Conservation (phyloP, 2,329 filamentous ascomycete species). For the Fusarium kyushuense region DNA sequence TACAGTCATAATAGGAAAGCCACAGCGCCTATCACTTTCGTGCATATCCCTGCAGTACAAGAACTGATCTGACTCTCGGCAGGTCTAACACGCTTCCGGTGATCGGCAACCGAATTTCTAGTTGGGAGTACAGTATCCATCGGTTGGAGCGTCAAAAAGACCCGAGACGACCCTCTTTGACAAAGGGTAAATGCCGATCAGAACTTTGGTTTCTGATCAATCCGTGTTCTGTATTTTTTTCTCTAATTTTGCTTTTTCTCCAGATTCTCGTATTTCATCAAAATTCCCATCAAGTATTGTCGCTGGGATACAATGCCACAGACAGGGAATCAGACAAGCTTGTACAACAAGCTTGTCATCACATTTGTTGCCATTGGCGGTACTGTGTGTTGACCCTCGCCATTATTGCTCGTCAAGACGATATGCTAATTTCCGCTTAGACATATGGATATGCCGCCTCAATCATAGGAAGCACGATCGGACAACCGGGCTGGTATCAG, state of each 20-base stretch:
- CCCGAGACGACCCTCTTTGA: not conserved
- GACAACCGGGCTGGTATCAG: slow-evolving; percentile 64
- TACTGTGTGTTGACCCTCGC: slow-evolving; percentile 41
- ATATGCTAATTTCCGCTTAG: slow-evolving; percentile 41
- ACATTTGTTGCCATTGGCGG: slow-evolving; percentile 53
- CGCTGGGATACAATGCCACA: slow-evolving; percentile 19
- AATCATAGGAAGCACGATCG: slow-evolving; percentile 64
- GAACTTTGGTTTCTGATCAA: not conserved
- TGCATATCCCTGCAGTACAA: not conserved
- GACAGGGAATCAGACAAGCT: slow-evolving; percentile 43
- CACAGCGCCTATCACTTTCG: slow-evolving; percentile 1
- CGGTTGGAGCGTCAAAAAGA: not conserved
- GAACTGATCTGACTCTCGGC: not conserved
- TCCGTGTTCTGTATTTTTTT: not conserved
- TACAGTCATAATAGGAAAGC: slow-evolving; percentile 1
- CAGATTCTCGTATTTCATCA: not conserved
- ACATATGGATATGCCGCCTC: slow-evolving; percentile 65
- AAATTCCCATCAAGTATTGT: not conserved
- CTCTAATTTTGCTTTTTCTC: not conserved
- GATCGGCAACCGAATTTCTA: not conserved
- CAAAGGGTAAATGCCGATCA: slow-evolving; percentile 2
- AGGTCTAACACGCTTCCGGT: not conserved
- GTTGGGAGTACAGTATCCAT: not conserved
- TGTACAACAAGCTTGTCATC: slow-evolving; percentile 53
- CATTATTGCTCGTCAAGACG: too few relatives aligned